Base-by-base conservation (phyloP, 768 basidiomycete species). In the Termitomyces sp. region DNA sequence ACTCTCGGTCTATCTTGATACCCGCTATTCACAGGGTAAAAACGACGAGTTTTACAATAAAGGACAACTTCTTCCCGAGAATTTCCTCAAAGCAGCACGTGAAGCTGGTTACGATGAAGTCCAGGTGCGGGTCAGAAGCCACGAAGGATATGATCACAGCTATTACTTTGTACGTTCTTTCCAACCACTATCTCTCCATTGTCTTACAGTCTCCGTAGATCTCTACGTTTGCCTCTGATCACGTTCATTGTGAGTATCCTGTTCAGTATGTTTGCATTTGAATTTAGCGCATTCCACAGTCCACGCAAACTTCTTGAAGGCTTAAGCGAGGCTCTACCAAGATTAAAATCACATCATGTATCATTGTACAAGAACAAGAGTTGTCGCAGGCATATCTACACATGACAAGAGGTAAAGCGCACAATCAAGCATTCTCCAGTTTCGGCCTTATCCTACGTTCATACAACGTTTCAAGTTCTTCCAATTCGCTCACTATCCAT, bases 61-160 rank as follows among this genome's bases (percentile, higher is more conserved):
- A 63, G 86, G 87, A 29, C 95, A 98, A 70, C 82, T 99, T 15
- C 81, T 92, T 53, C 97, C 96, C 0, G 91, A 96, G 65, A 88
- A 88, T 68, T 95, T 98, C 69, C 70, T 89, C 57, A 81, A 84
- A 64, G 91, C 89, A 0, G 88, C 92, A 7, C 80, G 88, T 58
- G 81, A 84, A 58, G 79, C 84, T 6, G 89, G 90, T 4, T 82
- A 88, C 64, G 83, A 85, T 59, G 85, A 89, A 64, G 76, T 81
- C 18, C 85, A 90, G 69, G 90, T 98, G 7, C 75, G 83, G 45
- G 89, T 97, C 22, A 79, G 90, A 61, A 78, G 80, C 59, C 91
- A 94, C 46, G 85, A 86, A 51, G 92, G 85, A 28, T 96, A 95
- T 66, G 92, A 95, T 65, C 90, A 94, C 67, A 85, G 86, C 53